Conservation (phyloP, 176 grass and related monocot species). For the Pharus latifolius region DNA sequence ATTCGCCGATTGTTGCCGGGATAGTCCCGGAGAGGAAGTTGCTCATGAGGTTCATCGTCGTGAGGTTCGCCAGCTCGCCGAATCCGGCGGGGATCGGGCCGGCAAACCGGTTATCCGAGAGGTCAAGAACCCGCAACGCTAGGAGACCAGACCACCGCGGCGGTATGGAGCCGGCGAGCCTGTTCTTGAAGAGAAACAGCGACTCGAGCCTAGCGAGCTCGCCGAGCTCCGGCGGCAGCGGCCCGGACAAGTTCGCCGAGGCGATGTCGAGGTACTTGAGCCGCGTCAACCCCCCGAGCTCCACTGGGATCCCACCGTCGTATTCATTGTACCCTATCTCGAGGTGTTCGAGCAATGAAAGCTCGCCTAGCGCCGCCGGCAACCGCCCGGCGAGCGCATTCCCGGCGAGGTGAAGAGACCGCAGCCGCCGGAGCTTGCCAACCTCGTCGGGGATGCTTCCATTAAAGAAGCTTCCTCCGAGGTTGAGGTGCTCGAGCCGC, state of each 20-base stretch:
- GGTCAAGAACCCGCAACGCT: constrained; percentile 42
- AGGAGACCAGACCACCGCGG: constrained; percentile 17
- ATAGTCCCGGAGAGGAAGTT: constrained; percentile 60
- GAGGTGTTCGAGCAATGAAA: constrained; percentile 34
- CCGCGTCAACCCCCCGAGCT: constrained; percentile 22
- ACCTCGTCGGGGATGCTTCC: constrained; percentile 38
- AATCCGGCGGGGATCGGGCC: constrained; percentile 45
- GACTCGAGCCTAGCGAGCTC: constrained; percentile 24
- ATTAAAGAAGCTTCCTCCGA: constrained; percentile 74
- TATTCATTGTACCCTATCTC: constrained; percentile 78
- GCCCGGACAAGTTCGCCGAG: constrained; percentile 39
- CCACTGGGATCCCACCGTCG: constrained; percentile 17
- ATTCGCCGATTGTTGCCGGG: constrained; percentile 38
- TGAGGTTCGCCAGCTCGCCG: constrained; percentile 34
- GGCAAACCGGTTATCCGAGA: constrained; percentile 65
- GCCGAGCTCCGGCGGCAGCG: constrained; percentile 37
- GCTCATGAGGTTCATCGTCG: constrained; percentile 67
- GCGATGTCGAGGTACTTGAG: constrained; percentile 70
- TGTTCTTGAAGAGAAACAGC: constrained; percentile 88
- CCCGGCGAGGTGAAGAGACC: constrained; percentile 67
- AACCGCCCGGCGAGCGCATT: constrained; percentile 44
- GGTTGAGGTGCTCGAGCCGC: constrained; percentile 41
- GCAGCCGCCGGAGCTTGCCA: constrained; percentile 12
- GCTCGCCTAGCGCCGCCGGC: constrained; percentile 38
- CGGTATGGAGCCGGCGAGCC: constrained; percentile 44